phyloP scores from a whole-genome alignment of 805 yeast species.

The Yamadazyma insecticola region DNA sequence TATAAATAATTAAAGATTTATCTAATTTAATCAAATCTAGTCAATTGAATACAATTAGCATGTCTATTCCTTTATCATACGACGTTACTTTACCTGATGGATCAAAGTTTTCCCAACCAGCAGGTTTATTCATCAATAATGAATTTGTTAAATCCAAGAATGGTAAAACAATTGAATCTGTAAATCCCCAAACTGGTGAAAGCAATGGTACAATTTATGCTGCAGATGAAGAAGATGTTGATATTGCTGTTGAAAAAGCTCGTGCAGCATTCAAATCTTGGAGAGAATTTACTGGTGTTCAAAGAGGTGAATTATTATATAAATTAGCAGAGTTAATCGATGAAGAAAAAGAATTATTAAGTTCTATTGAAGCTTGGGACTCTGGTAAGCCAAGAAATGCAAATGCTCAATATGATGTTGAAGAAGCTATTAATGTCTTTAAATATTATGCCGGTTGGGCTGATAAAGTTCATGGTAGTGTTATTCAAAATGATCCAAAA shows the following conservation, averaged over 20 bases:
- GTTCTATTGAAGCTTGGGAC: slow-evolving; percentile 44
- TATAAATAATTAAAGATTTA: too few species aligned
- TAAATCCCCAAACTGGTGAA: slow-evolving; percentile 41
- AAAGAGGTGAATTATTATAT: slow-evolving; percentile 32
- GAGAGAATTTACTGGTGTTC: slow-evolving; percentile 43
- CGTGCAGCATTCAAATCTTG: slow-evolving; percentile 38
- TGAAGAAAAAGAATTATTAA: slow-evolving; percentile 27
- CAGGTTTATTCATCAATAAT: slow-evolving; percentile 54
- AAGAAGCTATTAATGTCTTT: slow-evolving; percentile 40
- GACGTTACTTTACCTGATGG: slow-evolving; percentile 49
- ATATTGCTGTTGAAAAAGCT: slow-evolving; percentile 37
- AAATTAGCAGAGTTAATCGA: slow-evolving; percentile 35
- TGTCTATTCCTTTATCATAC: slow-evolving; percentile 34
- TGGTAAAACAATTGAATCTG: slow-evolving; percentile 35
- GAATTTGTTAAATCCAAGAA: slow-evolving; percentile 35
- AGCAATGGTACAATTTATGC: slow-evolving; percentile 38
- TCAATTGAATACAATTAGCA: too few species aligned
- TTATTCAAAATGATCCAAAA: slow-evolving; percentile 39
- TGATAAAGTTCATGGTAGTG: slow-evolving; percentile 49
- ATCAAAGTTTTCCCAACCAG: slow-evolving; percentile 46
- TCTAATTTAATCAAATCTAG: too few species aligned
- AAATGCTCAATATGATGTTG: slow-evolving; percentile 48
- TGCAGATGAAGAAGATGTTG: slow-evolving; percentile 40
- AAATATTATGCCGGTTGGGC: slow-evolving; percentile 62
- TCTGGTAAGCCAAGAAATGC: slow-evolving; percentile 42